Base-by-base conservation (phyloP, 768 basidiomycete genomes). In the Phanerochaete carnosa region DNA sequence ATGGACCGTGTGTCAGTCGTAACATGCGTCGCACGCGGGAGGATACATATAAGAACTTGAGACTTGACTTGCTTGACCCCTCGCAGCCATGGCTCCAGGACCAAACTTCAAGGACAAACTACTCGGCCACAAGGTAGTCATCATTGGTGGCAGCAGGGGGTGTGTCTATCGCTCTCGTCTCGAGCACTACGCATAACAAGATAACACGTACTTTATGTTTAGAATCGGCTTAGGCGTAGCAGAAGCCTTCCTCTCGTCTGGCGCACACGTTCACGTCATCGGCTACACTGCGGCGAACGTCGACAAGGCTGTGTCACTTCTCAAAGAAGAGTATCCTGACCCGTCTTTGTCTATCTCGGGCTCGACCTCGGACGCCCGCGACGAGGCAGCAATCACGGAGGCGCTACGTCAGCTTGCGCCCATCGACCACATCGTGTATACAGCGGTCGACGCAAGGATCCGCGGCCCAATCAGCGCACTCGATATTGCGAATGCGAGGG, bases 121-220 rank as follows among this genome's bases (percentile, higher is more conserved):
- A 30, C 28, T 30, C 13, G 51, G 51, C 22, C 51, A 52, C 51
- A 52, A 52, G 51, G 51, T n/a, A 3, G 28, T 52, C 4, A 22
- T 52, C 30, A 52, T 52, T n/a, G 51, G 51, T 32, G 51, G 51
- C 28, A 52, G 51, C 29, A 52, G 51, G 22, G 51, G 51, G 51
- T 52, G n/a, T 8, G 51, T 25, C 23, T 29, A 4, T 7, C 19
- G 6, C 7, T 35, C 45, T 5, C 6, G 45, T 7, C 45, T 35
- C 33, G 23, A 8, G 9, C 28, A 50, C 28, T 29, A 26, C 28
- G 25, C 5, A 25, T 7, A 29, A 26, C 3, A 12, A 29, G 28
- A 12, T 50, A 15, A 33, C 28, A 16, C 13, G 29, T 2, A 32
- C 32, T 30, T 49, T 7, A 6, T 30, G 16, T 15, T 32, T 16